Conservation (phyloP, 495 filamentous ascomycete genomes). For the Talaromyces nanjingensis region DNA sequence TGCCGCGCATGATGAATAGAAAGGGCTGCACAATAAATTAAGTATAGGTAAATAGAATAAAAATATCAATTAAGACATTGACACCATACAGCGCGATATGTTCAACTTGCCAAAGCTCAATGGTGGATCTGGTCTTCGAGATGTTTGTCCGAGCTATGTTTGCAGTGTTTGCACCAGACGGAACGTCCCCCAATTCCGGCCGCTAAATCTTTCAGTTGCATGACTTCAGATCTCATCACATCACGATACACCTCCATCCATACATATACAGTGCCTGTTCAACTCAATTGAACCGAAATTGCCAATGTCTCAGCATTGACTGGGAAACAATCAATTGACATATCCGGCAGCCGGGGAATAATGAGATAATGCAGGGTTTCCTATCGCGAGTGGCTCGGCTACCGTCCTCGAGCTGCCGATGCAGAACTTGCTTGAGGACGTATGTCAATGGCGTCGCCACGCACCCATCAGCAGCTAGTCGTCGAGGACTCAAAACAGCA, state of each 20-base stretch:
- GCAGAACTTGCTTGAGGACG: conserved; percentile 53
- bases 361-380: conserved; percentile 58
- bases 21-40: background rate
- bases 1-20: conserved; percentile 8
- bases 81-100: background rate
- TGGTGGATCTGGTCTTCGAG: background rate
- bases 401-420: conserved; percentile 51
- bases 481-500: conserved; percentile 44
- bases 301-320: background rate
- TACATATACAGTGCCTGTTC: background rate
- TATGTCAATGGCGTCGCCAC: conserved; percentile 42
- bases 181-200: background rate
- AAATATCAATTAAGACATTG: background rate
- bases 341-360: background rate
- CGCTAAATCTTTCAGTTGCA: background rate
- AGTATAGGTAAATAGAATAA: background rate
- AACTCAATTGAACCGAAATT: background rate
- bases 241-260: background rate
- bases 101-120: background rate
- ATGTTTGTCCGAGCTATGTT: conserved; percentile 1
- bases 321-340: background rate
- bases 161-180: conserved; percentile 9
- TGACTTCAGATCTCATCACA: background rate
- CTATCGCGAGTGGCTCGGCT: conserved; percentile 63
- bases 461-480: conserved; percentile 44